Base-by-base conservation (phyloP, 2,329 filamentous ascomycete genomes). In the Tolypocladium tundrense region DNA sequence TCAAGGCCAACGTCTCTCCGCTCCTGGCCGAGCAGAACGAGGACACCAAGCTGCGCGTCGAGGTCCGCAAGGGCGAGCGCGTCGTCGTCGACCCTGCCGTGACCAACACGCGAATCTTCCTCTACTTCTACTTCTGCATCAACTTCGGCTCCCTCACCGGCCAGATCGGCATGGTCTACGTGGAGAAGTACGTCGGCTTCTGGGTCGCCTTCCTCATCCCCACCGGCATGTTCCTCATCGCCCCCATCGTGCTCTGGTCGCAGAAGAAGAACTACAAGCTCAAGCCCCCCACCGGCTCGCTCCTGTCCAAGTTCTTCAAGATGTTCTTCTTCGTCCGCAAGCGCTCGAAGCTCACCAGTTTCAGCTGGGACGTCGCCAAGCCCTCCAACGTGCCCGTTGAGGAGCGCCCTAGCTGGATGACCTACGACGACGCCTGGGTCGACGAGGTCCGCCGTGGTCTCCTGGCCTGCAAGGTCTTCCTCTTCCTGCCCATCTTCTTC, bases 341-440 rank as follows among this genome's bases (percentile, higher is more conserved):
- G 72, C 83, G 81, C 41, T 80, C 81, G 54, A 85, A 82, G 58
- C 87, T 87, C 69, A 84, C 82, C 69, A 84, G 83, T 2, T 72
- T 84, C 50, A 72, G 88, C 73, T 91, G 87, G 84, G 83, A 90
- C 33, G 68, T 76, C 4, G 83, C 84, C 60, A 89, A 88, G 73
- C 88, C 88, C 3, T 88, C 84, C 68, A 75, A 77, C 41, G 77
- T 90, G 7, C 73, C 79, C 11, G 73, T 79, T 42, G 70, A 70
- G 1, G 69, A 77, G 61, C 84, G 85, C 57, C 88, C 88, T 0
- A 45, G 57, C 0, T 92, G 88, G 88, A 91, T 92, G 86, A 88
- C 85, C 0, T 91, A 91, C 64, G 88, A 93, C 61, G 90, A 93
- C 64, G 83, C 83, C 56, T 93, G 88, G 88, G 88, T 93, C 40